A percentile compares a stretch with the other conserved stretches of the same genome.
Evolutionary conservation across 2,329 filamentous ascomycete genomes (phyloP).

Genomic region (Cryphonectria parasitica): DNA sequence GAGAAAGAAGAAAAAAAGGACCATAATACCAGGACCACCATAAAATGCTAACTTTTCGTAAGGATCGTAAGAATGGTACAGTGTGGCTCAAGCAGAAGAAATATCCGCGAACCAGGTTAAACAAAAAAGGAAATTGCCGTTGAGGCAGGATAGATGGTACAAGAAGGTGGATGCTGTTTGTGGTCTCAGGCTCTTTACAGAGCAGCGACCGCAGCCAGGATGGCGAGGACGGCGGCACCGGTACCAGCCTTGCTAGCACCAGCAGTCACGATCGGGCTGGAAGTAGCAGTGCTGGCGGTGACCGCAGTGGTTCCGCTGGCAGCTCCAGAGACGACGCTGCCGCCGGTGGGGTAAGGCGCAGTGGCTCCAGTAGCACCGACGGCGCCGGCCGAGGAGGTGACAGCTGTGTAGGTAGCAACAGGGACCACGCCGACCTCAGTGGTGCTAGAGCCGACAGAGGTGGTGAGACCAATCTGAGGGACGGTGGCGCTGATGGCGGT

Average conservation of each 20-base stretch:
- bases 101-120: conserved; percentile 15
- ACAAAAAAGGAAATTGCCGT: conserved; percentile 21
- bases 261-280: conserved; percentile 39
- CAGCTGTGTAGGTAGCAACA: conserved; percentile 40
- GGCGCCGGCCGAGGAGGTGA: conserved; percentile 33
- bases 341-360: conserved; percentile 32
- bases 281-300: conserved; percentile 39
- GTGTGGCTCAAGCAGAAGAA: conserved; percentile 26
- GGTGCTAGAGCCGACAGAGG: conserved; percentile 35
- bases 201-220: conserved; percentile 49
- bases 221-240: conserved; percentile 49
- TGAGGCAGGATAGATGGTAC: conserved; percentile 16
- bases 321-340: conserved; percentile 32
- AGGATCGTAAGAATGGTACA: conserved; percentile 62
- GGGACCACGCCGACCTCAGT: conserved; percentile 46
- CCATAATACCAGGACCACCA: conserved; percentile 34
- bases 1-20: conserved; percentile 23
- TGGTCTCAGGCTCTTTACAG: conserved; percentile 44
- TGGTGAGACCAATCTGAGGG: conserved; percentile 56
- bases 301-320: conserved; percentile 41
- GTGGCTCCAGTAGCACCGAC: conserved; percentile 33
- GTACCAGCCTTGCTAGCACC: conserved; percentile 44
- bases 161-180: neutral
- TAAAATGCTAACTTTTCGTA: conserved; percentile 48
- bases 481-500: conserved; percentile 48